These are phyloP conservation scores for Boletellus ananiceps DNA, from an alignment of 768 basidiomycete genomes.

Conservation along the genomic window DNA sequence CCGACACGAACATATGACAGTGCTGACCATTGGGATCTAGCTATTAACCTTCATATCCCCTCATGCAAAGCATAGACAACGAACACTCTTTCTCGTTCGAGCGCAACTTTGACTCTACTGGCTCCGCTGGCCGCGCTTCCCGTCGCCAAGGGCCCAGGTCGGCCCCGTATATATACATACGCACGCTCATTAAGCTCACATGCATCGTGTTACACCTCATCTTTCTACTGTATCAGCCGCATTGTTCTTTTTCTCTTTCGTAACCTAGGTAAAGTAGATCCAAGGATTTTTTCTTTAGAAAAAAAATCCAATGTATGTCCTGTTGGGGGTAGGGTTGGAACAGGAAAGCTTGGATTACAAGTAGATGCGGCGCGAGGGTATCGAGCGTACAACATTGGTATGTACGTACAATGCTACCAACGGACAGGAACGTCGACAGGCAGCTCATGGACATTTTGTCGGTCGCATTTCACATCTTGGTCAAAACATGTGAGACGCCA, in stretches of 20 bases:
- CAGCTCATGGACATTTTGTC: not conserved
- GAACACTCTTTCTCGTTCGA: slow-evolving; percentile 8
- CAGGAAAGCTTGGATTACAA: not conserved
- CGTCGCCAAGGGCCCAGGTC: slow-evolving; percentile 15
- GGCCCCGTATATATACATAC: slow-evolving; percentile 37
- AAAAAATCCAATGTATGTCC: not conserved
- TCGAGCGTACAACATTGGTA: slow-evolving; percentile 1
- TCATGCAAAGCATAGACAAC: slow-evolving; percentile 63
- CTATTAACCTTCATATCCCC: slow-evolving; percentile 87
- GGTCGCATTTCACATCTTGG: slow-evolving; percentile 18
- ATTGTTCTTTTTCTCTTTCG: slow-evolving; percentile 12
- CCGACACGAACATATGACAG: not conserved
- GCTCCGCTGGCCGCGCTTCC: slow-evolving; percentile 9
- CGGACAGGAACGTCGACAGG: not conserved
- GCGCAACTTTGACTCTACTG: slow-evolving; percentile 3
- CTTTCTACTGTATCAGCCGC: slow-evolving; percentile 32
- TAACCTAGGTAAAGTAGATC: slow-evolving; percentile 25
- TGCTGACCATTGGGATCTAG: slow-evolving; percentile 35
- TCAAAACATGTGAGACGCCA: not conserved
- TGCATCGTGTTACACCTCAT: slow-evolving; percentile 29
- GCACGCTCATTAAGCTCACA: slow-evolving; percentile 31
- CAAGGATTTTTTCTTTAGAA: not conserved
- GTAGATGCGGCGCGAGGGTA: not conserved
- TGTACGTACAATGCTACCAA: not conserved
- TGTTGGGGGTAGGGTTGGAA: not conserved